Evolutionary conservation across 2,329 filamentous ascomycete species (phyloP), one percentile per base, ranked within the genome.

Genomic region (Claviceps sp.): DNA sequence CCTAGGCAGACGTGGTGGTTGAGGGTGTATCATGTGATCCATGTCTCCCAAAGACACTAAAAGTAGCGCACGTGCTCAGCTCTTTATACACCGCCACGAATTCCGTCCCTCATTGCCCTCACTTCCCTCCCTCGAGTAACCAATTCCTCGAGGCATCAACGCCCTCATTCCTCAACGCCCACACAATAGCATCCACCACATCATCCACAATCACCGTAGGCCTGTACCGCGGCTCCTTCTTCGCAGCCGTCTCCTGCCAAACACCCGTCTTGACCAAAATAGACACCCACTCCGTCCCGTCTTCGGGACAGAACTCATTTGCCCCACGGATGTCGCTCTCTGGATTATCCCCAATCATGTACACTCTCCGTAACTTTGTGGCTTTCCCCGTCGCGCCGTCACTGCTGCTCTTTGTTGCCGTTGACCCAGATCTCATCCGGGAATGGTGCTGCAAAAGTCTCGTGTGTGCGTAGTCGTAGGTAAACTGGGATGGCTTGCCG

Each of bases 341-440:
- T 5, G 87, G 86, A 61, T 91, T 91, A 62, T 91, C 87, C 5
- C 93, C 93, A 43, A 97, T 80, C 91, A 97, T 97, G 68, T 95
- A 97, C 11, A 97, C 89, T 44, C 76, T 78, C 60, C 75, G 74
- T 52, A 95, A 67, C n/a, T 76, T 74, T 19, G 85, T 73, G 63
- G 87, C 81, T 54, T 70, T 69, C 58, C 34, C 56, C 56, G 19
- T 56, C 37, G 17, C 49, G 16, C 58, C 52, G 16, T n/a, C 50
- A 16, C 58, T 52, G 14, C 24, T n/a, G 22, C 14, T 30, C 43
- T 57, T 55, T 42, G 55, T 49, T 41, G 56, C 49, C 37, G 54
- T 47, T 52, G 46, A 54, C 55, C 2, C 47, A 52, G 46, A 54
- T 53, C 2, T 56, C 58, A 64, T 59, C 48, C 63, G 59, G 8